Evolutionary conservation across 257 asterid genomes (phyloP).

Genomic region (Euphrasia confusa): DNA sequence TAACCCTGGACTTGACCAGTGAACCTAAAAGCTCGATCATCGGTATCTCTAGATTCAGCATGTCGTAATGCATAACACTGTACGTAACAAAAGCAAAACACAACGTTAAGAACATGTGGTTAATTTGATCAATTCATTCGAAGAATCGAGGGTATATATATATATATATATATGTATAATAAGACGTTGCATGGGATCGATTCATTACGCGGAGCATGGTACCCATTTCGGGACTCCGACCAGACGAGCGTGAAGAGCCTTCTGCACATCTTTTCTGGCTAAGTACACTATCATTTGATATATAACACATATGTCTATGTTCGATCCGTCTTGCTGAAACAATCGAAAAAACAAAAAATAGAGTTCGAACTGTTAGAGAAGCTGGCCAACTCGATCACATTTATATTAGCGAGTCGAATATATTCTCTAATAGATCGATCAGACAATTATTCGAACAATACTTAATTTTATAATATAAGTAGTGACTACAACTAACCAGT

Average conservation of each 20-base stretch:
- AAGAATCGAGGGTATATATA: too few species aligned
- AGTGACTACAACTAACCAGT: conserved; percentile 28
- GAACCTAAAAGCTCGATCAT: conserved; percentile 37
- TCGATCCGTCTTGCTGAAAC: conserved; percentile 42
- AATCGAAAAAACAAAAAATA: neutral
- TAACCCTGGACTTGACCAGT: conserved; percentile 36
- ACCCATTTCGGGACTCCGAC: conserved; percentile 51
- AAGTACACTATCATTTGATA: conserved; percentile 52
- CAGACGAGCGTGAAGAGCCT: conserved; percentile 77
- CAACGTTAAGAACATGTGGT: too few species aligned
- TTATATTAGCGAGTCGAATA: too few species aligned
- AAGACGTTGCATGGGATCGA: too few species aligned
- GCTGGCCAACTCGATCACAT: too few species aligned
- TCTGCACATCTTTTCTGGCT: conserved; percentile 63
- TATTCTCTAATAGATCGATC: too few species aligned
- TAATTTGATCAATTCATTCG: too few species aligned
- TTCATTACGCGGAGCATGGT: conserved; percentile 59
- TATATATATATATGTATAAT: too few species aligned
- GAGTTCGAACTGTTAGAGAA: too few species aligned
- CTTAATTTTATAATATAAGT: too few species aligned
- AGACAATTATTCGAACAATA: too few species aligned
- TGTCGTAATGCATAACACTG: conserved; percentile 37
- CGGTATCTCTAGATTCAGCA: conserved; percentile 41
- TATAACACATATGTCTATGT: conserved; percentile 61
- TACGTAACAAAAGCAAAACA: neutral